These are phyloP conservation scores for Tetrapyrgos nigripes DNA, from an alignment of 1,284 basidiomycete genomes.

Conservation along the genomic window DNA sequence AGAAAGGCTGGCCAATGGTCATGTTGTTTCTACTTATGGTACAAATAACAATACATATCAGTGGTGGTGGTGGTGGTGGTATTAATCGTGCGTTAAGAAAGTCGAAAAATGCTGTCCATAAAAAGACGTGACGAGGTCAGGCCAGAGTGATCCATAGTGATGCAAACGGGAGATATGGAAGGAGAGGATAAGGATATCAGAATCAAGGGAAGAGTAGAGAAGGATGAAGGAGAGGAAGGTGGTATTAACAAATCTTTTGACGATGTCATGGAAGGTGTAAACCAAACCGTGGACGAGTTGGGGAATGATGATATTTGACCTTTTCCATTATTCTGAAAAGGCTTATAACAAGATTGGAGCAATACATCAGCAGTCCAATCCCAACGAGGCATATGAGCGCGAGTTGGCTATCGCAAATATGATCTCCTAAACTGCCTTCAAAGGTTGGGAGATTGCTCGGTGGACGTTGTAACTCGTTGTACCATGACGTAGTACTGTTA, in stretches of 20 bases:
- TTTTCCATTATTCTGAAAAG: slow-evolving; percentile 90
- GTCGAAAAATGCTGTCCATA: too few species aligned
- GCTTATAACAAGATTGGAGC: slow-evolving; percentile 82
- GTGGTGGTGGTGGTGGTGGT: too few species aligned
- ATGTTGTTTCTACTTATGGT: too few species aligned
- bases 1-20: too few species aligned
- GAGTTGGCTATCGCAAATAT: slow-evolving; percentile 74
- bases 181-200: neutral
- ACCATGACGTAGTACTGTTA: slow-evolving; percentile 67
- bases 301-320: slow-evolving; percentile 62
- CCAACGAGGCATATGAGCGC: slow-evolving; percentile 78
- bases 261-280: neutral
- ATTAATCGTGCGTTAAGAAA: too few species aligned
- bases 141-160: too few species aligned
- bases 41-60: too few species aligned
- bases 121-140: too few species aligned
- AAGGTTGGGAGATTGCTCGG: slow-evolving; percentile 46
- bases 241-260: neutral
- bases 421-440: slow-evolving; percentile 57
- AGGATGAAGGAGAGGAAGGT: neutral
- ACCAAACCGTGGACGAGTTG: neutral
- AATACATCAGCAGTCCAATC: slow-evolving; percentile 78
- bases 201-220: neutral
- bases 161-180: neutral
- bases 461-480: slow-evolving; percentile 63